Base-by-base conservation (phyloP, 2,329 filamentous ascomycete species). In the Parastagonospora avenae region DNA sequence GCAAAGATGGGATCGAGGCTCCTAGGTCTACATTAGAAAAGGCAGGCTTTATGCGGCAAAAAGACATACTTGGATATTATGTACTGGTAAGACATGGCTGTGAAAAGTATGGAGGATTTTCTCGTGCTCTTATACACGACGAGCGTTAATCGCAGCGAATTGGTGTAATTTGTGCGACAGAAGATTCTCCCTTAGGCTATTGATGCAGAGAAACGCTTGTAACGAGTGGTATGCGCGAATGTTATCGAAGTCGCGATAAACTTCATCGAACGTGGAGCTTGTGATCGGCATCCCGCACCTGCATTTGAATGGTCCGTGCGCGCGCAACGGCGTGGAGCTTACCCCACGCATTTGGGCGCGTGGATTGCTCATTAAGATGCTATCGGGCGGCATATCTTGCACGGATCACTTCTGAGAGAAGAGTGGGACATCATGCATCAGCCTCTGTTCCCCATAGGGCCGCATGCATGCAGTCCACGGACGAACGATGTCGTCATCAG, bases 1-100 rank as follows among this genome's bases (percentile, higher is more conserved):
- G 79, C 78, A 64, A 81, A 81, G 46, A 80, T 48, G 32, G 79
- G 79, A 50, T 81, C 79, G 46, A 80, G 72, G 40, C 68, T 61
- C 64, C 78, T 80, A 33, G 11, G 19, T 11, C 8, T 8, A 4
- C 11, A 12, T 46, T 30, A 40, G 29, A 4, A 49, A 33, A 42
- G 42, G 29, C 27, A 14, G 15, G 41, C 14, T 30, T 36, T 32
- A 15, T 40, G 45, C 29, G 28, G n/a, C 27, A 39, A 37, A 16
- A n/a, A 35, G n/a, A 54, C 65, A 38, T 48, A 79, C 77, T 69
- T 76, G 38, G 77, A 79, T 56, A 79, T 77, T 50, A 79, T 73
- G 63, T 76, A 74, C 36, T 70, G 62, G 50, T 69, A 67, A 19
- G 67, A 53, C 71, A 74, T 74, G 27, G 48, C 39, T 40, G 44